phyloP scores from a whole-genome alignment of 345 rosid genomes.

The Eutrema yunnanense region DNA sequence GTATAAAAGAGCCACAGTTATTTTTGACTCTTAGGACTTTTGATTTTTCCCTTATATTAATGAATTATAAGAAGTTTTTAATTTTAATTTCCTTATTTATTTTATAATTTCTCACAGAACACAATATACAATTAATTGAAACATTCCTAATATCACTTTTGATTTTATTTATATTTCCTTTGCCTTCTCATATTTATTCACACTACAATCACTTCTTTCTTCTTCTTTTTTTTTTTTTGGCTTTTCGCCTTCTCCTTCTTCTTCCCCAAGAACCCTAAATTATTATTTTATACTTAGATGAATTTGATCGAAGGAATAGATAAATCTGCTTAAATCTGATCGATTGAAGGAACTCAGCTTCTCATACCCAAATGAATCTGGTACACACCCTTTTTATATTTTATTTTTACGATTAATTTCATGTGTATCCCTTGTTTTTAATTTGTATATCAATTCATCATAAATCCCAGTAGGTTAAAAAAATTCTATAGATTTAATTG shows the following conservation, averaged over 20 bases:
- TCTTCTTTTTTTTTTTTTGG: slow-evolving; percentile 14
- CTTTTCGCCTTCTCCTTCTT: slow-evolving; percentile 13
- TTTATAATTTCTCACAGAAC: slow-evolving; percentile 6
- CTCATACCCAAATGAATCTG: slow-evolving; percentile 27
- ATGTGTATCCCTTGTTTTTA: neutral
- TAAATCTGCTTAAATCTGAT: slow-evolving; percentile 1
- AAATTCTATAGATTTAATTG: neutral
- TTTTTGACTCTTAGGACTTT: slow-evolving; percentile 29
- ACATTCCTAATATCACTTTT: slow-evolving; percentile 22
- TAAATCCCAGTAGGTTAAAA: neutral
- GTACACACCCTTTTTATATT: neutral
- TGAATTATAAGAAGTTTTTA: neutral
- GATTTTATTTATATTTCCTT: slow-evolving; percentile 5
- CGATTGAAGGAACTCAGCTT: slow-evolving; percentile 1
- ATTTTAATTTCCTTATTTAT: slow-evolving; percentile 1
- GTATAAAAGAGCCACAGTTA: slow-evolving; percentile 28
- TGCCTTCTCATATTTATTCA: slow-evolving; percentile 24
- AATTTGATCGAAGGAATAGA: neutral
- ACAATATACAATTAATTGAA: slow-evolving; percentile 14
- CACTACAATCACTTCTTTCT: slow-evolving; percentile 13
- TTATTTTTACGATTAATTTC: neutral
- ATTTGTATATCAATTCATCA: slow-evolving; percentile 17
- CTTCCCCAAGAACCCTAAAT: slow-evolving; percentile 18
- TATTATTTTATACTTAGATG: neutral
- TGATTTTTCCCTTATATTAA: slow-evolving; percentile 17